These are phyloP conservation scores for Aspergillus haitiensis DNA, from an alignment of 495 filamentous ascomycete genomes.

Conservation along the genomic window DNA sequence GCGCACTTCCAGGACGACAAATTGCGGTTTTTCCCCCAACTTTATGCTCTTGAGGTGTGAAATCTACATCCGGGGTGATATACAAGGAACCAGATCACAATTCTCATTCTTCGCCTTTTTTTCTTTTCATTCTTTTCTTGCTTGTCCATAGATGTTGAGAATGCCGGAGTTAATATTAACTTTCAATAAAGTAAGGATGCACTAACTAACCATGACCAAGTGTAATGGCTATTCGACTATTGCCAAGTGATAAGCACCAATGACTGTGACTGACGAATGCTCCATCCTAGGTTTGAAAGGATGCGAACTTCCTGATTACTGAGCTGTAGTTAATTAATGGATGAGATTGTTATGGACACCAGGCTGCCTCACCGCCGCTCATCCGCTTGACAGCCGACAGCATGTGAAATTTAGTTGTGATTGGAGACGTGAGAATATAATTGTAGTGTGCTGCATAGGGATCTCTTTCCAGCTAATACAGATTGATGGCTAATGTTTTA, in stretches of 20 bases:
- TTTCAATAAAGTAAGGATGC: neutral
- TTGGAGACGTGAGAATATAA: neutral
- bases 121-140: too few relatives aligned
- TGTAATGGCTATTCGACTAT: neutral
- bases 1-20: too few relatives aligned
- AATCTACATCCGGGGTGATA: too few relatives aligned
- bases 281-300: neutral
- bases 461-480: neutral
- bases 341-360: neutral
- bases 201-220: neutral
- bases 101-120: too few relatives aligned
- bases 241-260: slow-evolving; percentile 1
- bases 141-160: too few relatives aligned
- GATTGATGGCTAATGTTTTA: neutral
- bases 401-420: slow-evolving; percentile 10
- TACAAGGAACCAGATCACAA: too few relatives aligned
- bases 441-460: neutral
- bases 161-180: neutral
- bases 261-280: neutral
- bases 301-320: neutral
- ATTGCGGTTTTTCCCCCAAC: too few relatives aligned
- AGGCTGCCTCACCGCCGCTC: neutral
- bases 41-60: too few relatives aligned
- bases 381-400: slow-evolving; percentile 1
- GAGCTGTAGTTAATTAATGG: neutral